These are phyloP conservation scores for Beauveria bassiana DNA, from an alignment of 2,329 filamentous ascomycete genomes.

Conservation along the genomic window DNA sequence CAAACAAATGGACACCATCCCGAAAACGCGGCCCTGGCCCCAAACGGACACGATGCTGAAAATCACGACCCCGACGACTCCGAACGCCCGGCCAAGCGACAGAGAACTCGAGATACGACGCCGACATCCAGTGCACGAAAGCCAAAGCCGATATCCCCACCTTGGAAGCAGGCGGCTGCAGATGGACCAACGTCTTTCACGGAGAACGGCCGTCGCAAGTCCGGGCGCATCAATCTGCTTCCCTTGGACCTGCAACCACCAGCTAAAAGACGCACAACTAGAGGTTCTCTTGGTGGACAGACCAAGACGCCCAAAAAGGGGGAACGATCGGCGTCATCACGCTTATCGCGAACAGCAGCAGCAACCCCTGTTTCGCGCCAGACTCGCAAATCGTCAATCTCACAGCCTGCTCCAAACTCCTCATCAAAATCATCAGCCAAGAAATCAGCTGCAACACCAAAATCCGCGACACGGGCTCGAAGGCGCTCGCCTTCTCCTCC, in stretches of 20 bases:
- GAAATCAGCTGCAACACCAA: conserved; percentile 21
- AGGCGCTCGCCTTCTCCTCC: conserved; percentile 36
- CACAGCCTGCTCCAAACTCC: conserved; percentile 12
- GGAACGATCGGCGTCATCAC: conserved; percentile 10
- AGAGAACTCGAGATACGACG: conserved; percentile 46
- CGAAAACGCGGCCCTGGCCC: conserved; percentile 16
- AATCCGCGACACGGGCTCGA: conserved; percentile 27
- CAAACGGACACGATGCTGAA: conserved; percentile 16
- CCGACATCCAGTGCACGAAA: conserved; percentile 37
- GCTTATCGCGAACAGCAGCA: conserved; percentile 17
- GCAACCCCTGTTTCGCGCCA: conserved; percentile 16
- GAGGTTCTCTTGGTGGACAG: conserved; percentile 30
- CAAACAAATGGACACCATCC: conserved; percentile 15
- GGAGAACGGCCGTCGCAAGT: conserved; percentile 62
- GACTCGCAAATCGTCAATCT: background rate
- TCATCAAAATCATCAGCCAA: conserved; percentile 25
- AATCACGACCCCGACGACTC: conserved; percentile 23
- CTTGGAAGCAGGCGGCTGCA: conserved; percentile 81
- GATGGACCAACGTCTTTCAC: conserved; percentile 84
- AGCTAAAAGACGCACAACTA: conserved; percentile 43
- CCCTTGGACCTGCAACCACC: conserved; percentile 45
- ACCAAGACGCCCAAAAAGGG: conserved; percentile 26
- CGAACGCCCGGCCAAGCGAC: conserved; percentile 56
- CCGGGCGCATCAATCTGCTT: conserved; percentile 53
- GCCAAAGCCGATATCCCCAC: conserved; percentile 60